Conservation (phyloP, 1,139 yeast species). For the Wickerhamiella infanticola region DNA sequence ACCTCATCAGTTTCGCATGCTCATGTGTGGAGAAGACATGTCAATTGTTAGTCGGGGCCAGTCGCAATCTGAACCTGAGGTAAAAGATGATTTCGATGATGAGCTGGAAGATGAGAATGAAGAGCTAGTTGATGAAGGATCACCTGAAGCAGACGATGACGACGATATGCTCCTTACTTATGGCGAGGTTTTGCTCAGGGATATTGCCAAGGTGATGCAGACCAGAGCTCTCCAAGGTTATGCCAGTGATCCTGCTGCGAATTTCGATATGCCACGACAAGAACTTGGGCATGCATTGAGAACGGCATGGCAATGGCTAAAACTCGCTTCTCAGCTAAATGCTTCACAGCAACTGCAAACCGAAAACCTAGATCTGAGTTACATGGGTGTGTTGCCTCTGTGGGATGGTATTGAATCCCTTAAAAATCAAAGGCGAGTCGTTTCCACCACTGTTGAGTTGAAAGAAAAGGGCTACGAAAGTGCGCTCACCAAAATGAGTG, state of each 20-base stretch:
- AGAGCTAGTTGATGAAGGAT: background rate
- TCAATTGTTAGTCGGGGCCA: background rate
- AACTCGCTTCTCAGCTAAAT: constrained; percentile 17
- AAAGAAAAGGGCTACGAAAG: constrained; percentile 6
- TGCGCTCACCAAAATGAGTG: constrained; percentile 24
- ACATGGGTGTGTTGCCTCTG: constrained; percentile 74
- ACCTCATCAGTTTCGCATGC: constrained; percentile 19
- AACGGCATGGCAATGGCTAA: constrained; percentile 73
- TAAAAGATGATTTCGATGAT: constrained; percentile 1
- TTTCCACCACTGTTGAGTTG: constrained; percentile 4
- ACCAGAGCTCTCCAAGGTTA: constrained; percentile 61
- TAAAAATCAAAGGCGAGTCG: constrained; percentile 38
- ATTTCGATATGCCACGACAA: constrained; percentile 36
- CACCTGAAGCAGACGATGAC: background rate
- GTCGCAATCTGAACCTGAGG: background rate
- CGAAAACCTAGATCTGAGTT: constrained; percentile 62
- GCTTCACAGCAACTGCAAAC: constrained; percentile 36
- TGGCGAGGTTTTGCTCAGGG: constrained; percentile 18
- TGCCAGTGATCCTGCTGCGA: constrained; percentile 51
- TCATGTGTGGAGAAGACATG: background rate
- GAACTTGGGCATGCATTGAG: constrained; percentile 3
- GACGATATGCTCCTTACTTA: background rate
- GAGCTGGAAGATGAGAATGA: background rate
- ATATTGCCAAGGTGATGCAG: constrained; percentile 34
- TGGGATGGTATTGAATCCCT: constrained; percentile 72